Evolutionary conservation across 1,139 yeast species (phyloP), one percentile per base, ranked within the genome.

Genomic region (Yamadazyma spencermartinsiae): DNA sequence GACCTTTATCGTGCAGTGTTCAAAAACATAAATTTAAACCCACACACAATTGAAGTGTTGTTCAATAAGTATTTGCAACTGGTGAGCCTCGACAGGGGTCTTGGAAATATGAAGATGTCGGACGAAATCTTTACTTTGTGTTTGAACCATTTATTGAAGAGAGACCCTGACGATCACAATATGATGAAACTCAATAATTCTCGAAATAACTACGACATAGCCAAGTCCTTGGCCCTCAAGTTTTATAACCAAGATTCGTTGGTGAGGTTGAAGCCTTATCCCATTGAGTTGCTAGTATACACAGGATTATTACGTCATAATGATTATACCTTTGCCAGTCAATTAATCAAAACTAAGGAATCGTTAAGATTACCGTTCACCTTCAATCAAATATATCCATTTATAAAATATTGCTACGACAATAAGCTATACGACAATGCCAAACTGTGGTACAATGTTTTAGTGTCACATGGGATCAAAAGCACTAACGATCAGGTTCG

Each of bases 361-460:
- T 43, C 53, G 4, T 43, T 43, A 16, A 55, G 57, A 3, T 42
- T 66, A 13, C 72, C 73, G 7, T 58, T 66, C 30, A 59, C 75
- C 0, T 68, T 70, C 48, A 61, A 64, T 41, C 76, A 70, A 44
- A 48, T 70, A 2, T 68, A 56, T 37, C 75, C 76, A 1, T 67
- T 72, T 36, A 63, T 72, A 7, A 55, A 54, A 43, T 63, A 60
- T 42, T 72, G 69, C 43, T 65, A 66, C 43, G 48, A 50, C n/a
- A 49, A 61, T 16, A 50, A 56, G 10, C 70, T 70, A 36, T 48
- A 46, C 43, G 53, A 54, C 1, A 46, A 48, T 13, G 72, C 76
- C 1, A 58, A 62, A 37, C 35, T 54, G 11, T 72, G 76, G 76
- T 71, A 67, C 45, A 51, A 58, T n/a, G 56, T 67, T 29, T 44